Conservation (phyloP, 352 stramenopile genomes). For the Globisporangium splendens region DNA sequence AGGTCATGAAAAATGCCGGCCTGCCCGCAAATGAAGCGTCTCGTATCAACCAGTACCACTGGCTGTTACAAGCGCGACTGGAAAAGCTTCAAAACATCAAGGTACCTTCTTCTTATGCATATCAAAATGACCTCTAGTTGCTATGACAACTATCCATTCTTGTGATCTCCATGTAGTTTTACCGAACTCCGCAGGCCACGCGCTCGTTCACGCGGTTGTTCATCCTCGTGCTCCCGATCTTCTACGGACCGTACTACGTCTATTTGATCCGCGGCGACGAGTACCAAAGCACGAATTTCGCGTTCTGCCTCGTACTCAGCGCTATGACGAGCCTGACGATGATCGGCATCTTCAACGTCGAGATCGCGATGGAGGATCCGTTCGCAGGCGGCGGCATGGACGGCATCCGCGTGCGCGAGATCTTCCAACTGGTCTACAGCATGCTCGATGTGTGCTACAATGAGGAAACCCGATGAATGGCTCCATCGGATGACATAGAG, state of each 20-base stretch:
- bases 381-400: conserved; percentile 68
- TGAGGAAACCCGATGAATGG: conserved; percentile 7
- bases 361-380: conserved; percentile 80
- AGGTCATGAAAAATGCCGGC: conserved; percentile 67
- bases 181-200: conserved; percentile 83
- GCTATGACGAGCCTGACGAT: conserved; percentile 79
- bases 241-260: conserved; percentile 87
- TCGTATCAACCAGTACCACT: conserved; percentile 88
- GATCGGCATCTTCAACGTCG: conserved; percentile 87
- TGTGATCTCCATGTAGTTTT: conserved; percentile 52
- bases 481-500: no score
- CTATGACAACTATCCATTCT: no score
- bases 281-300: conserved; percentile 61
- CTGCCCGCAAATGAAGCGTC: conserved; percentile 82
- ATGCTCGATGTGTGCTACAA: conserved; percentile 56
- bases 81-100: conserved; percentile 86
- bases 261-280: conserved; percentile 60
- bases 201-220: conserved; percentile 82
- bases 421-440: conserved; percentile 41
- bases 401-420: conserved; percentile 57
- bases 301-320: conserved; percentile 70
- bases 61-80: conserved; percentile 76
- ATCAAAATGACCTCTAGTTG: background rate
- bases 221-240: conserved; percentile 79
- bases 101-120: conserved; percentile 14